Conservation (phyloP, 2,329 filamentous ascomycete genomes). For the Neofusicoccum ribis region DNA sequence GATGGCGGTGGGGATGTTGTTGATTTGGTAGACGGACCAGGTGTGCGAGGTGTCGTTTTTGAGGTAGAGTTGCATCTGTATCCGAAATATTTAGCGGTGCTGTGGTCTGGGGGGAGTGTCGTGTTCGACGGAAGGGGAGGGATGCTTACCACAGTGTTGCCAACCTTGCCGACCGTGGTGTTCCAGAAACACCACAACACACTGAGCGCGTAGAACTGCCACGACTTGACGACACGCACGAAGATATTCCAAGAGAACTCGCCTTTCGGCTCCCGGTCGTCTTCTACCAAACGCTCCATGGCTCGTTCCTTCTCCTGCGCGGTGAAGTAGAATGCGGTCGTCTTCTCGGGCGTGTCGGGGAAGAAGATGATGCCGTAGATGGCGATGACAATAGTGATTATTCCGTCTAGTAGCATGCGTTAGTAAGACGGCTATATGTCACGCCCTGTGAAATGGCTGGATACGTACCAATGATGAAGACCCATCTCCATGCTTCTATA, state of each 20-base stretch:
- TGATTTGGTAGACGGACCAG: conserved; percentile 5
- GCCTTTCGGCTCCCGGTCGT: neutral
- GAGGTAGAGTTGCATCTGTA: conserved; percentile 11
- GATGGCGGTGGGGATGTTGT: conserved; percentile 13
- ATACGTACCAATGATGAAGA: conserved; percentile 20
- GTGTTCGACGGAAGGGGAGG: no score
- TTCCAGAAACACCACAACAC: neutral
- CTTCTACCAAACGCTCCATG: neutral
- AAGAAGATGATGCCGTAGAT: conserved; percentile 3
- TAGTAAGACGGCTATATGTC: no score
- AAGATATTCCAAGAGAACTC: neutral
- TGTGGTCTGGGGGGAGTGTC: neutral
- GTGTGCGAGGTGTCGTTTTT: neutral
- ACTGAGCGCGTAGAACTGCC: conserved; percentile 1
- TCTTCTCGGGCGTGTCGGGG: conserved; percentile 4
- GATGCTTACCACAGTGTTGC: neutral
- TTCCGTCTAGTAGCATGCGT: neutral
- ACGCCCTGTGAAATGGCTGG: no score
- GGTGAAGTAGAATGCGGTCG: conserved; percentile 1
- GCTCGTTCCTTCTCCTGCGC: neutral
- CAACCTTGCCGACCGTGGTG: neutral
- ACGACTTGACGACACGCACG: neutral
- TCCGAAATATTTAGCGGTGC: neutral
- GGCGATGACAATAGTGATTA: conserved; percentile 1
- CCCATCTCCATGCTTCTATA: conserved; percentile 32